Percentiles rank a stretch among this genome's conserved stretches.
phyloP scores from a whole-genome alignment of 306 rosid genomes.

The apple (Malus domestica) region ASM211411v1 NC_041799.1:28821001-28821500 shows the following conservation, averaged over 20 bases:
- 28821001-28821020: neutral
- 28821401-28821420: constrained; percentile 80
- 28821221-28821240: constrained; percentile 43
- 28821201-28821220: constrained; percentile 54
- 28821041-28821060: neutral
- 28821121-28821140: neutral
- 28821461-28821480: constrained; percentile 79
- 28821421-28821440: constrained; percentile 71
- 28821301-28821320: constrained; percentile 9
- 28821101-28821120: neutral
- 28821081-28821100: neutral
- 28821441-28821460: constrained; percentile 80
- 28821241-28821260: constrained; percentile 59
- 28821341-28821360: constrained; percentile 18
- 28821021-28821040: neutral
- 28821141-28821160: neutral
- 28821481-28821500: constrained; percentile 94
- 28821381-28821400: constrained; percentile 46
- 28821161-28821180: constrained; percentile 9
- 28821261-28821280: constrained; percentile 61
- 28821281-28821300: constrained; percentile 5
- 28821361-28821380: constrained; percentile 38
- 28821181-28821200: constrained; percentile 44
- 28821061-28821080: neutral
- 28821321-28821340: constrained; percentile 16